Percentiles rank a stretch among this genome's conserved stretches.
Conservation (phyloP, 2,329 filamentous ascomycete species). For the Mariannaea elegans region DNA sequence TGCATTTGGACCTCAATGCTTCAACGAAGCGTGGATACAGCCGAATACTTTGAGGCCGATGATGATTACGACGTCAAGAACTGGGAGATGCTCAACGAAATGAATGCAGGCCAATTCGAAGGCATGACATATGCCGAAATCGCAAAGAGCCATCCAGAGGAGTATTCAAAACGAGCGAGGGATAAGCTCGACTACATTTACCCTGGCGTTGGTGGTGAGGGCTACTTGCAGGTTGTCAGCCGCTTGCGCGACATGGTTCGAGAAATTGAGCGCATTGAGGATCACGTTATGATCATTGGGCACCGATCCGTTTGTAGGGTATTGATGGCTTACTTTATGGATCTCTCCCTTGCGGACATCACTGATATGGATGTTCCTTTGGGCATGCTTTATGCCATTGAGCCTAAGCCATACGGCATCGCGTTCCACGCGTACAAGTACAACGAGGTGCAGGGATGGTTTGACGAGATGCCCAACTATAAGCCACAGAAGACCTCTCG, state of each 20-base stretch:
- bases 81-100: slow-evolving; percentile 97
- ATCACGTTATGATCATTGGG: slow-evolving; percentile 91
- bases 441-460: slow-evolving; percentile 79
- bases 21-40: slow-evolving; percentile 86
- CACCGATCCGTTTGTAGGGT: slow-evolving; percentile 94
- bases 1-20: slow-evolving; percentile 99
- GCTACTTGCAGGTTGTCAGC: slow-evolving; percentile 97
- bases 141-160: slow-evolving; percentile 76
- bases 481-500: slow-evolving; percentile 67
- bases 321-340: slow-evolving; percentile 95
- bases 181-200: slow-evolving; percentile 98
- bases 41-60: slow-evolving; percentile 86
- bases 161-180: slow-evolving; percentile 79
- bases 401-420: slow-evolving; percentile 97
- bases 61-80: slow-evolving; percentile 97
- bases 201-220: slow-evolving; percentile 93
- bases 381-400: slow-evolving; percentile 92
- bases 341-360: slow-evolving; percentile 88
- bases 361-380: slow-evolving; percentile 94
- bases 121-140: slow-evolving; percentile 96
- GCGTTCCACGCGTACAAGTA: slow-evolving; percentile 97
- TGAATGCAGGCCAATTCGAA: slow-evolving; percentile 92
- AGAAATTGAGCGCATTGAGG: slow-evolving; percentile 95
- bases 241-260: slow-evolving; percentile 94
- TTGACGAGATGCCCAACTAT: slow-evolving; percentile 87